A percentile compares a stretch with the other conserved stretches of the same genome.
Evolutionary conservation across 148 eudicot genomes (phyloP).

Genomic region (Cornus controversa): DNA sequence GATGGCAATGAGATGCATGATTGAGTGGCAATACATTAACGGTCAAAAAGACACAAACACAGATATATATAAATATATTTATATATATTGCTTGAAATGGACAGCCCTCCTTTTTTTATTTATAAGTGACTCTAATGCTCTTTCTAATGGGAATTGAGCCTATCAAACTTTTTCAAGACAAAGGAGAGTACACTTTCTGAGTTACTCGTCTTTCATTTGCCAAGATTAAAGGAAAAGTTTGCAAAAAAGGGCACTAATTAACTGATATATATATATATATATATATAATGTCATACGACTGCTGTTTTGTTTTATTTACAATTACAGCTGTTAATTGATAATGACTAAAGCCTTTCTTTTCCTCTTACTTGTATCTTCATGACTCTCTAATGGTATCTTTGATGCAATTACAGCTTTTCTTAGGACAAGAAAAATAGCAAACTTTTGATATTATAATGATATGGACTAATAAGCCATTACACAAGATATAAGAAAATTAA

Average conservation of each 20-base stretch:
- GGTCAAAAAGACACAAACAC: too few relatives aligned
- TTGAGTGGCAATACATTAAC: too few relatives aligned
- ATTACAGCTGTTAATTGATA: not conserved
- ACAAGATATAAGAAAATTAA: not conserved
- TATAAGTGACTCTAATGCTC: too few relatives aligned
- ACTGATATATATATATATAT: not conserved
- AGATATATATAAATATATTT: too few relatives aligned
- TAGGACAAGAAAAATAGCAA: not conserved
- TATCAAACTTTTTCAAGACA: not conserved
- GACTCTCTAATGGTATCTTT: too few relatives aligned
- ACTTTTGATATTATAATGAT: not conserved
- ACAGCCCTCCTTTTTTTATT: not conserved
- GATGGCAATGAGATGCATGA: too few relatives aligned
- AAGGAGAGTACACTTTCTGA: not conserved
- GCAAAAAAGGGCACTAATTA: not conserved
- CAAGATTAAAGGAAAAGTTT: conserved; percentile 16
- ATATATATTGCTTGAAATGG: not conserved
- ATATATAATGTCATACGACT: conserved; percentile 1
- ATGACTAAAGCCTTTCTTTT: not conserved
- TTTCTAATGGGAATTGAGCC: too few relatives aligned
- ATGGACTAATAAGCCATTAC: not conserved
- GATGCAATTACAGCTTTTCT: conserved; percentile 1
- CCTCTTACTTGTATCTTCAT: not conserved
- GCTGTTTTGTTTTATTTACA: conserved; percentile 14
- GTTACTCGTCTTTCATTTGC: not conserved